phyloP scores from a whole-genome alignment of 2,329 filamentous ascomycete genomes.

The Verticillium nonalfalfae region DNA sequence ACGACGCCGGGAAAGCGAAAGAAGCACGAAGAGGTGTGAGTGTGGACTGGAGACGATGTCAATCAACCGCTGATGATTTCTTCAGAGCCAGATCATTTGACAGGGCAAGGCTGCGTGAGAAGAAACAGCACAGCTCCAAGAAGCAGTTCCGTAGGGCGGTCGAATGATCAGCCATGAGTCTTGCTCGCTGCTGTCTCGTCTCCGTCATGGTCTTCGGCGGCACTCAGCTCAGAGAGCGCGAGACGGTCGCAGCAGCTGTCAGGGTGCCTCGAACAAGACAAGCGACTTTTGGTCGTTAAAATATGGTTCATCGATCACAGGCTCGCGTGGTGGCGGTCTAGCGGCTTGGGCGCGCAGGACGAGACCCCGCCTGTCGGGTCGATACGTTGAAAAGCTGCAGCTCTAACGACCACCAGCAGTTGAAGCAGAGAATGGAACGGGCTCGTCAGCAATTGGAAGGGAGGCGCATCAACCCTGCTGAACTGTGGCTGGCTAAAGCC shows the following conservation, averaged over 20 bases:
- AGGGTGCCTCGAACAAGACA: not conserved
- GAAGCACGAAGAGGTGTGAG: constrained; percentile 43
- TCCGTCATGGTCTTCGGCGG: no score
- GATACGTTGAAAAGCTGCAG: not conserved
- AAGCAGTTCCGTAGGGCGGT: constrained; percentile 26
- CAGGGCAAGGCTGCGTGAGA: constrained; percentile 34
- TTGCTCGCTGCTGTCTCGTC: not conserved
- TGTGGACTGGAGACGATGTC: not conserved
- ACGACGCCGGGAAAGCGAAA: constrained; percentile 38
- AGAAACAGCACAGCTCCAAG: constrained; percentile 43
- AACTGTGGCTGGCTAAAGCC: no score
- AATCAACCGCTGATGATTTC: not conserved
- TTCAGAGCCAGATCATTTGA: constrained; percentile 40
- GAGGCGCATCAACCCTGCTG: no score
- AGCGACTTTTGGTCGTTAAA: not conserved
- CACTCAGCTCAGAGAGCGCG: no score
- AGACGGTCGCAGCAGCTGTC: not conserved
- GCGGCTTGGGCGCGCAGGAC: not conserved
- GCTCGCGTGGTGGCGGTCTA: not conserved
- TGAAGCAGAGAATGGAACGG: no score
- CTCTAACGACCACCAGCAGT: not conserved
- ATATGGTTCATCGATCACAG: not conserved
- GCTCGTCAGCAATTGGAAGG: no score
- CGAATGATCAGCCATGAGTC: not conserved
- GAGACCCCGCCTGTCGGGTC: not conserved